Evolutionary conservation across 495 filamentous ascomycete species (phyloP).

Genomic region (Melanomma pulvis-pyrius): DNA sequence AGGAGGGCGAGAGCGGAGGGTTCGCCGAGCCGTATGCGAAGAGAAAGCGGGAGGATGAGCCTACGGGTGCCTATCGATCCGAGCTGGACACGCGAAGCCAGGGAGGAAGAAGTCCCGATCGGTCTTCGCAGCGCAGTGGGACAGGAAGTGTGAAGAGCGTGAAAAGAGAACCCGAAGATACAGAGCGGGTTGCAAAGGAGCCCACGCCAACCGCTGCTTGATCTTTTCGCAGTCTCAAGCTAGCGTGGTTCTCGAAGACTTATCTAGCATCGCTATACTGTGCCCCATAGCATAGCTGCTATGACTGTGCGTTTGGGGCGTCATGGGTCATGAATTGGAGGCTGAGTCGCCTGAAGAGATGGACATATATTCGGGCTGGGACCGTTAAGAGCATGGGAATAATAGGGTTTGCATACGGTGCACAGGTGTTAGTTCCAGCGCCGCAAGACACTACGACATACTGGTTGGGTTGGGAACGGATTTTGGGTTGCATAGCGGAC

Average conservation of each 20-base stretch:
- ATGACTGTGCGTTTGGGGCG: conserved; percentile 2
- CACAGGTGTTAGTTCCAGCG: conserved; percentile 9
- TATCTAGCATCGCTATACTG: background rate
- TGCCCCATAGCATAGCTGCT: conserved; percentile 13
- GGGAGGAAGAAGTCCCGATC: conserved; percentile 28
- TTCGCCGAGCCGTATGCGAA: conserved; percentile 31
- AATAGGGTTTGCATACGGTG: conserved; percentile 26
- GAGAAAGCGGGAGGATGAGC: conserved; percentile 31
- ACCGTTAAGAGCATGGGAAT: conserved; percentile 36
- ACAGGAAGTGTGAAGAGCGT: conserved; percentile 28
- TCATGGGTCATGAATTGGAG: background rate
- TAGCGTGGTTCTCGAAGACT: background rate
- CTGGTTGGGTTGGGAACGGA: conserved; percentile 15
- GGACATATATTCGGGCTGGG: conserved; percentile 29
- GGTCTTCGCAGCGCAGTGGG: conserved; percentile 31
- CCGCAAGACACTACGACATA: background rate
- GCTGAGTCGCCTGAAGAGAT: background rate
- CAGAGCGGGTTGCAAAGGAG: conserved; percentile 13
- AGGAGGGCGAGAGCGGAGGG: conserved; percentile 26
- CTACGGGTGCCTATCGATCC: background rate
- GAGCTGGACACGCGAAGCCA: conserved; percentile 21
- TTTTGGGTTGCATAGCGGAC: conserved; percentile 26
- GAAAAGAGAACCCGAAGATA: conserved; percentile 22
- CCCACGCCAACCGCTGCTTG: background rate
- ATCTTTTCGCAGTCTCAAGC: background rate